A percentile compares a stretch with the other conserved stretches of the same genome.
Evolutionary conservation across 495 filamentous ascomycete genomes (phyloP).

Genomic region (Glarea lozoyensis): DNA sequence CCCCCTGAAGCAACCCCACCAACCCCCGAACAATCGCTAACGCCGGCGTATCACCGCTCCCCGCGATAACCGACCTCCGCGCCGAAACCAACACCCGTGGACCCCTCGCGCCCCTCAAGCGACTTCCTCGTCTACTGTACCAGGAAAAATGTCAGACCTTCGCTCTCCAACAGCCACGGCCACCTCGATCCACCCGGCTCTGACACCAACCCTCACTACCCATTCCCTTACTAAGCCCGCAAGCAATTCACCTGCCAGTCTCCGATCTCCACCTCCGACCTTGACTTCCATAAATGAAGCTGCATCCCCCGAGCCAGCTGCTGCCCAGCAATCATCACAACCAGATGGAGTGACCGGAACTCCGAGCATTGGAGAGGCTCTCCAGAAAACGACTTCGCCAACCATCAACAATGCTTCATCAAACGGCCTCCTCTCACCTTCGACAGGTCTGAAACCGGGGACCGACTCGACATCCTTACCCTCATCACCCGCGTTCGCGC

Average conservation of each 20-base stretch:
- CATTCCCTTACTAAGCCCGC: slow-evolving; percentile 3
- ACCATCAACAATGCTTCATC: slow-evolving; percentile 20
- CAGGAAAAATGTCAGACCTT: slow-evolving; percentile 24
- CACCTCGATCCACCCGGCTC: slow-evolving; percentile 31
- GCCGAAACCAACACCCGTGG: too few species aligned
- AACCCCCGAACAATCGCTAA: too few species aligned
- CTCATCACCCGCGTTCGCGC: slow-evolving; percentile 16
- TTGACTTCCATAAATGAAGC: slow-evolving; percentile 16
- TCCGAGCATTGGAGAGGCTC: slow-evolving; percentile 27
- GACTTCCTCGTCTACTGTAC: too few species aligned
- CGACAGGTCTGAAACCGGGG: slow-evolving; percentile 15
- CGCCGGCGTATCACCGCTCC: too few species aligned
- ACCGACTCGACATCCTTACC: slow-evolving; percentile 15
- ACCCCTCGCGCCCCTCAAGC: too few species aligned
- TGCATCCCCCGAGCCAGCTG: background rate
- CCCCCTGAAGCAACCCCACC: too few species aligned
- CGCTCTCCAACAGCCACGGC: slow-evolving; percentile 24
- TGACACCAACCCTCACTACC: too few species aligned
- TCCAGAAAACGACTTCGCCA: slow-evolving; percentile 28
- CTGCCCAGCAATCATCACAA: background rate
- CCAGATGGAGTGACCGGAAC: slow-evolving; percentile 16
- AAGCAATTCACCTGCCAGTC: slow-evolving; percentile 11
- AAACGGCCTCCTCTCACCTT: slow-evolving; percentile 19
- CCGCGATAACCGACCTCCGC: too few species aligned
- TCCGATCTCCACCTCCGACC: slow-evolving; percentile 13